A percentile compares a stretch with the other conserved stretches of the same genome.
Conservation (phyloP, 148 eudicot species). For the Camellia granthamiana region DNA sequence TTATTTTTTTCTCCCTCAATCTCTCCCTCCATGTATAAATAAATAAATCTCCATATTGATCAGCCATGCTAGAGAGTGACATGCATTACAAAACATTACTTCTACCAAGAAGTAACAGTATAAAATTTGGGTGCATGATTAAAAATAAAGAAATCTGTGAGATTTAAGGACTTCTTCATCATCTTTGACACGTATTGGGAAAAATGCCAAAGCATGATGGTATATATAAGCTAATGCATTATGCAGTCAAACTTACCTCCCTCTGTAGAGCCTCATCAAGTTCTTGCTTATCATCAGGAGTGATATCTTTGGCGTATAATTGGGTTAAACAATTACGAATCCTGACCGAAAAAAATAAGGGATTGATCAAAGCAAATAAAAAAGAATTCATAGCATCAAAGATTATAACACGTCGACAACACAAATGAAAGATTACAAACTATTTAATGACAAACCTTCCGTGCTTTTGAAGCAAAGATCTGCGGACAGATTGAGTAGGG, state of each 20-base stretch:
- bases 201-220: background rate
- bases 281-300: slow-evolving; percentile 95
- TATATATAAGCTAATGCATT: background rate
- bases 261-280: slow-evolving; percentile 96
- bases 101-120: too few relatives aligned
- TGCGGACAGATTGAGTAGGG: slow-evolving; percentile 88
- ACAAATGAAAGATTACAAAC: background rate
- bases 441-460: slow-evolving; percentile 57
- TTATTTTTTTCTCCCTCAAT: too few relatives aligned
- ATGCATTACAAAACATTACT: too few relatives aligned
- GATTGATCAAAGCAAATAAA: background rate
- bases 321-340: slow-evolving; percentile 85
- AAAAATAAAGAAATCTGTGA: background rate
- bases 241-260: slow-evolving; percentile 52
- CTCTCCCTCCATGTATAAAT: too few relatives aligned
- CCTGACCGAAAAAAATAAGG: slow-evolving; percentile 34
- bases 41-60: too few relatives aligned
- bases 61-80: too few relatives aligned
- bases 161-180: background rate
- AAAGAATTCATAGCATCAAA: background rate
- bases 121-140: background rate
- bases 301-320: slow-evolving; percentile 80
- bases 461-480: slow-evolving; percentile 98
- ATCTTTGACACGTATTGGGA: background rate
- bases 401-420: background rate